These are phyloP conservation scores for Thelonectria blattea DNA, from an alignment of 2,329 filamentous ascomycete species.

Conservation along the genomic window DNA sequence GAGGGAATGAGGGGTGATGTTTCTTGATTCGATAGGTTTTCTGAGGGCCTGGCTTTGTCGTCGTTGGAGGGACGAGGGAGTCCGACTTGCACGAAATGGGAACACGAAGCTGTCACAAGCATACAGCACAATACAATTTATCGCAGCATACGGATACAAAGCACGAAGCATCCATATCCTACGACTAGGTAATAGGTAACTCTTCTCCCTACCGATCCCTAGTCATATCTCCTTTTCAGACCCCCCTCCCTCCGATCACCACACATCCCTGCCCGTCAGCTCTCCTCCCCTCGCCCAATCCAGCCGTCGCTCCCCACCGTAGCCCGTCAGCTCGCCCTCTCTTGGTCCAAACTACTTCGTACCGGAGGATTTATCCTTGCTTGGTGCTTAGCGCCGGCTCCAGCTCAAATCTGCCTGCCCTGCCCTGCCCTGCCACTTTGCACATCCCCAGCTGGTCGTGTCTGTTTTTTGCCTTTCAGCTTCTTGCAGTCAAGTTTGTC, in stretches of 20 bases:
- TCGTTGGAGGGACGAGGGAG: too few relatives aligned
- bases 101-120: too few relatives aligned
- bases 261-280: neutral
- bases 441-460: too few relatives aligned
- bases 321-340: neutral
- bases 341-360: neutral
- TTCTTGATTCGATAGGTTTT: neutral
- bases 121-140: too few relatives aligned
- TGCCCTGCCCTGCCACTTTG: neutral
- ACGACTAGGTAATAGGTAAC: too few relatives aligned
- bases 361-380: neutral
- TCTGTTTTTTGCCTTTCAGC: neutral
- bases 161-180: too few relatives aligned
- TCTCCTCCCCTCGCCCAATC: neutral
- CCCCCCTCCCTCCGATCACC: neutral
- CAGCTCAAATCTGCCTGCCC: neutral
- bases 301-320: neutral
- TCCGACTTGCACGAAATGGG: too few relatives aligned
- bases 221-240: too few relatives aligned
- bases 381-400: neutral
- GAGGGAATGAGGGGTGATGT: too few relatives aligned
- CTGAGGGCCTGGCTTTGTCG: too few relatives aligned
- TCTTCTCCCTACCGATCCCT: too few relatives aligned
- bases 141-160: too few relatives aligned
- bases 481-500: neutral